A percentile compares a stretch with the other conserved stretches of the same genome.
Evolutionary conservation across 2,329 filamentous ascomycete species (phyloP).

Genomic region (Alternaria solani): DNA sequence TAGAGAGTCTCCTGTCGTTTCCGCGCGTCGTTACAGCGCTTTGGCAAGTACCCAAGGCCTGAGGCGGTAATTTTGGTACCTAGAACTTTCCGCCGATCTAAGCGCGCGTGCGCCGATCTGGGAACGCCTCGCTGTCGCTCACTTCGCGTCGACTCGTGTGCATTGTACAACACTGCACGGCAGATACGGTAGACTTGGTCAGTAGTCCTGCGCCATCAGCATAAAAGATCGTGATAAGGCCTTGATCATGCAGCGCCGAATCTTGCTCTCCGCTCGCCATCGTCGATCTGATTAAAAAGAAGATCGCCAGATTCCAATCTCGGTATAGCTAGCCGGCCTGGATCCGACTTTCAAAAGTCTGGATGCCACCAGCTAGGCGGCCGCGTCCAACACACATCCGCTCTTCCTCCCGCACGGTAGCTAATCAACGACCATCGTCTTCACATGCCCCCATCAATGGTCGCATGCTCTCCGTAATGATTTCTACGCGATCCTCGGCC

Average conservation of each 20-base stretch:
- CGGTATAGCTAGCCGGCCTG: not conserved
- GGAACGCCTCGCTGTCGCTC: not conserved
- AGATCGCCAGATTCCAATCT: not conserved
- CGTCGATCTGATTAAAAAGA: not conserved
- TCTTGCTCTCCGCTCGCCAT: not conserved
- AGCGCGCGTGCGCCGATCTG: not conserved
- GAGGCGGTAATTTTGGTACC: not conserved
- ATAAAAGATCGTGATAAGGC: not conserved
- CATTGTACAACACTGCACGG: not conserved
- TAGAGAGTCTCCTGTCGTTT: not conserved
- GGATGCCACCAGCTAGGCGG: not conserved
- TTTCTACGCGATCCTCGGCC: not conserved
- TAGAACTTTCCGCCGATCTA: not conserved
- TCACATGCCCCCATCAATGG: not conserved
- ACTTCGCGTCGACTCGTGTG: not conserved
- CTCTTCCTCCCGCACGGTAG: constrained; percentile 2
- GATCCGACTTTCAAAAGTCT: not conserved
- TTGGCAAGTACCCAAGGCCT: not conserved
- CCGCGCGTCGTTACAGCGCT: not conserved
- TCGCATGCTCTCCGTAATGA: not conserved
- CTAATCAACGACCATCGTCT: not conserved
- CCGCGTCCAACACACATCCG: not conserved
- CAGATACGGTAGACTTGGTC: not conserved
- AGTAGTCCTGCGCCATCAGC: not conserved
- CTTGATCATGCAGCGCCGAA: not conserved